Percentiles rank a stretch among this genome's conserved stretches.
Conservation (phyloP, 2,329 filamentous ascomycete genomes). For the Aspergillus candidus region DNA sequence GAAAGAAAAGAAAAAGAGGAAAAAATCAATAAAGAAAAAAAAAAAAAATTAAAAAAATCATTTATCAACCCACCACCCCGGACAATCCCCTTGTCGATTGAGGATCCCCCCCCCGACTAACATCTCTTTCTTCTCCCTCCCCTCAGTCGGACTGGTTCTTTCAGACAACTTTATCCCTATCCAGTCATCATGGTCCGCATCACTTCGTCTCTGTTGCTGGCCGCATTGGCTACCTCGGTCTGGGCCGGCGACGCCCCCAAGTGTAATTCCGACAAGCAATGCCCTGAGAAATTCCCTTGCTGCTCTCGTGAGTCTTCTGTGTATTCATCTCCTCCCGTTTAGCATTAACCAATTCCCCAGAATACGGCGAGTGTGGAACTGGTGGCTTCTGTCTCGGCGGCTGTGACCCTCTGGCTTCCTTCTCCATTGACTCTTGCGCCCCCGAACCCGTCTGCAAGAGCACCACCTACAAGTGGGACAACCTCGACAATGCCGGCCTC, state of each 20-base stretch:
- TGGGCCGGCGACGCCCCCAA: slow-evolving; percentile 21
- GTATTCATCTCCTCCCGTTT: slow-evolving; percentile 1
- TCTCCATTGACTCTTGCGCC: slow-evolving; percentile 74
- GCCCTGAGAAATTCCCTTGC: slow-evolving; percentile 67
- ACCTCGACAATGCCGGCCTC: slow-evolving; percentile 61
- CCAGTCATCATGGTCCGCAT: slow-evolving; percentile 32
- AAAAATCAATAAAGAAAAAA: background rate
- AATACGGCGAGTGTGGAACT: slow-evolving; percentile 87
- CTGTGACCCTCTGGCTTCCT: slow-evolving; percentile 83
- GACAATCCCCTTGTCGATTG: background rate
- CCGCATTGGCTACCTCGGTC: slow-evolving; percentile 28
- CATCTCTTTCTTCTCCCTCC: slow-evolving; percentile 16
- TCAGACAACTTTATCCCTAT: background rate
- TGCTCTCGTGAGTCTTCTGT: slow-evolving; percentile 63
- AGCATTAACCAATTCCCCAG: slow-evolving; percentile 41
- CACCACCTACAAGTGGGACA: slow-evolving; percentile 66
- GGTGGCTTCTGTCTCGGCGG: slow-evolving; percentile 94
- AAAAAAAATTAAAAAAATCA: background rate
- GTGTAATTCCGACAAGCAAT: slow-evolving; percentile 50
- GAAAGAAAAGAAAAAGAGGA: too few species aligned
- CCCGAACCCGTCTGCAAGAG: slow-evolving; percentile 76
- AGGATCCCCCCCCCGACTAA: background rate
- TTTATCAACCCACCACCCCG: background rate
- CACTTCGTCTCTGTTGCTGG: slow-evolving; percentile 26
- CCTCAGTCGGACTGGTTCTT: slow-evolving; percentile 10